These are phyloP conservation scores for Yamadazyma friedrichii DNA, from an alignment of 1,139 yeast genomes.

Conservation along the genomic window DNA sequence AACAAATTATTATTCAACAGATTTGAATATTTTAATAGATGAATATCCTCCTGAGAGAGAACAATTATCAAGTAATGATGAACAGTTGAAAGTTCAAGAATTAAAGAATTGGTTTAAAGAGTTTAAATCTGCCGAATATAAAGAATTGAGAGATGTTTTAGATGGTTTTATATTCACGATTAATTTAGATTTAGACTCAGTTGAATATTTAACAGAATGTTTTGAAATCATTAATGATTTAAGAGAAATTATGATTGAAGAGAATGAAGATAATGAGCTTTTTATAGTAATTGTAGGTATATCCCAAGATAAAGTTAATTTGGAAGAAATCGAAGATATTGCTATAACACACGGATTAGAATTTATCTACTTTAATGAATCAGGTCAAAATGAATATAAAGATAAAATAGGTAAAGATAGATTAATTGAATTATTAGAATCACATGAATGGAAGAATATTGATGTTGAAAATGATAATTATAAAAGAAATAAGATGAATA, in stretches of 20 bases:
- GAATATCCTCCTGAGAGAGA: conserved; percentile 30
- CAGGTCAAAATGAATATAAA: conserved; percentile 26
- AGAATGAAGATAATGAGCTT: conserved; percentile 19
- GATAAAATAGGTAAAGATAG: conserved; percentile 31
- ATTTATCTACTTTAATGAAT: conserved; percentile 23
- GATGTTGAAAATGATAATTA: conserved; percentile 15
- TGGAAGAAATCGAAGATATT: conserved; percentile 30
- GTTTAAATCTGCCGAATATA: conserved; percentile 27
- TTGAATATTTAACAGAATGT: conserved; percentile 16
- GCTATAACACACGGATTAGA: conserved; percentile 32
- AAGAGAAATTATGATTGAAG: conserved; percentile 15
- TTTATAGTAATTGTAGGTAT: conserved; percentile 29
- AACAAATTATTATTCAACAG: conserved; percentile 34
- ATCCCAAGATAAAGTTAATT: conserved; percentile 8
- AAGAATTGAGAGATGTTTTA: conserved; percentile 38
- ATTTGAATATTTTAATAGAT: conserved; percentile 36
- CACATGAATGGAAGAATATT: conserved; percentile 40
- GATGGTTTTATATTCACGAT: conserved; percentile 41
- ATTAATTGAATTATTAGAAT: conserved; percentile 34
- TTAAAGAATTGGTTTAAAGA: conserved; percentile 31
- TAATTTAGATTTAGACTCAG: conserved; percentile 19
- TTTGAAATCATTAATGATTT: conserved; percentile 18
- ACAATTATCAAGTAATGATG: conserved; percentile 11
- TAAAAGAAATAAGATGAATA: conserved; percentile 20
- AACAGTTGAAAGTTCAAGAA: conserved; percentile 10